Conservation (phyloP, 306 rosid genomes). For the Inga laurina region DNA sequence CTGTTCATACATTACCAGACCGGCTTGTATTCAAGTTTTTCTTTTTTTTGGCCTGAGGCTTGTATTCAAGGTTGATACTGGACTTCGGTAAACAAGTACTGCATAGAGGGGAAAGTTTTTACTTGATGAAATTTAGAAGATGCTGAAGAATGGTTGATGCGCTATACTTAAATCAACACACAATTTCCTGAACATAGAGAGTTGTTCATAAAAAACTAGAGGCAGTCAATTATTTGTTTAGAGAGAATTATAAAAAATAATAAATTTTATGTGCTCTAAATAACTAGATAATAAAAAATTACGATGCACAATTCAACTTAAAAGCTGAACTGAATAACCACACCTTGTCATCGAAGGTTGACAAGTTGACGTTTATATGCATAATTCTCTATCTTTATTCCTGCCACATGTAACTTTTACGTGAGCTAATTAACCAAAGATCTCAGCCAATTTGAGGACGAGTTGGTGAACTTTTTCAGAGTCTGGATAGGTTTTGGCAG, state of each 20-base stretch:
- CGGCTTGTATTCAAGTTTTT: not conserved
- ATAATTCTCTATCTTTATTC: conserved; percentile 7
- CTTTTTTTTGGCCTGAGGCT: no score
- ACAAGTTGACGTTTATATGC: not conserved
- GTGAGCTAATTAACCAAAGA: not conserved
- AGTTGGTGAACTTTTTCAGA: conserved; percentile 56
- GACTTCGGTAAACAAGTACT: not conserved
- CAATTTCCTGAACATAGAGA: conserved; percentile 5
- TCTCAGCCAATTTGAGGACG: conserved; percentile 45
- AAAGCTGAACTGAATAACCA: not conserved
- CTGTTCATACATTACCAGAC: not conserved
- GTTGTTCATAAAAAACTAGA: not conserved
- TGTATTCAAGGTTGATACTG: not conserved
- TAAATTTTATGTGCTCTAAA: not conserved
- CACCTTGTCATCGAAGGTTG: not conserved
- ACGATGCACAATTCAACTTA: not conserved
- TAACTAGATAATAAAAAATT: not conserved
- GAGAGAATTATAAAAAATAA: not conserved
- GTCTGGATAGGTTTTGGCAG: conserved; percentile 51
- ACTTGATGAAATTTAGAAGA: not conserved
- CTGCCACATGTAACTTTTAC: not conserved
- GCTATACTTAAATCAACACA: not conserved
- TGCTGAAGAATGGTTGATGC: conserved; percentile 7
- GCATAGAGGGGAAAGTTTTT: not conserved
- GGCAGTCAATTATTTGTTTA: not conserved